Percentiles rank a stretch among this genome's conserved stretches.
These are phyloP conservation scores for Clonostachys chloroleuca DNA, from an alignment of 2,329 filamentous ascomycete species.

Conservation along the genomic window DNA sequence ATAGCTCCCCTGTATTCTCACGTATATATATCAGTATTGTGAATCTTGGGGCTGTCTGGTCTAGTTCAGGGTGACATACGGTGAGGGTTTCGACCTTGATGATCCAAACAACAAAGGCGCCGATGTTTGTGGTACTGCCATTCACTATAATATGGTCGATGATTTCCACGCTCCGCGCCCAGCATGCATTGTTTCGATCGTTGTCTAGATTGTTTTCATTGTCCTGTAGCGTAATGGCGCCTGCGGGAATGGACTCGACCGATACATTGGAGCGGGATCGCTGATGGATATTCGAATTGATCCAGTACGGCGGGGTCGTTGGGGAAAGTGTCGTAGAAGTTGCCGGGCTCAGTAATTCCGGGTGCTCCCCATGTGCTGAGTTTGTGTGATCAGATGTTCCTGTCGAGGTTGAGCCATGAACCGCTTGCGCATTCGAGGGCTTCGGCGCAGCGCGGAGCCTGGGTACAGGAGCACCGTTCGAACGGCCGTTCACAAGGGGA, in stretches of 20 bases:
- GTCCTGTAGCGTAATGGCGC: slow-evolving; percentile 58
- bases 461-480: background rate
- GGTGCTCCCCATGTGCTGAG: background rate
- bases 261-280: slow-evolving; percentile 39
- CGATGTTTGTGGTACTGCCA: slow-evolving; percentile 53
- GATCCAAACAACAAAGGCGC: slow-evolving; percentile 96
- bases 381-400: too few species aligned
- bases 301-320: slow-evolving; percentile 40
- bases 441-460: background rate
- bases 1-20: slow-evolving; percentile 45
- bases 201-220: slow-evolving; percentile 51
- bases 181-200: slow-evolving; percentile 53
- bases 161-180: slow-evolving; percentile 60
- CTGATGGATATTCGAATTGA: slow-evolving; percentile 22
- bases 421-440: background rate
- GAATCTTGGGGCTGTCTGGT: too few species aligned
- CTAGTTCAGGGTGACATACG: slow-evolving; percentile 41
- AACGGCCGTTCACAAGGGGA: background rate
- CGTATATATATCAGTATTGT: background rate
- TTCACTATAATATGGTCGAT: slow-evolving; percentile 53
- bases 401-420: too few species aligned
- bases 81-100: slow-evolving; percentile 82
- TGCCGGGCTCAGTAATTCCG: background rate
- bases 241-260: slow-evolving; percentile 38
- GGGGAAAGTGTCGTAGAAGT: slow-evolving; percentile 10